Percentiles rank a stretch among this genome's conserved stretches.
phyloP scores from a whole-genome alignment of 768 basidiomycete species.

The Megacollybia marginata region DNA sequence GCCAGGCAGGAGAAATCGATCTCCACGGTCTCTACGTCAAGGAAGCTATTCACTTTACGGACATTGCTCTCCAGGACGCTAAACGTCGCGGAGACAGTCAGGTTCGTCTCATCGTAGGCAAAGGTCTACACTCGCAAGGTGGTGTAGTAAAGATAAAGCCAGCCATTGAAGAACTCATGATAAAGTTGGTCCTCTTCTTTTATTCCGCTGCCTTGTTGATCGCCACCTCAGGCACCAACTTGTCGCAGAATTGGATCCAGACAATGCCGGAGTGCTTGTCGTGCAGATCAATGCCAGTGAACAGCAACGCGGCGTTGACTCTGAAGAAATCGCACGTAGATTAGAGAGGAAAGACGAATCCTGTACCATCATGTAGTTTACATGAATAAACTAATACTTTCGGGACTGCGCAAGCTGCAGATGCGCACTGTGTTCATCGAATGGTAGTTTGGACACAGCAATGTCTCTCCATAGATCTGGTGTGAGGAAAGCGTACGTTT shows the following conservation, averaged over 20 bases:
- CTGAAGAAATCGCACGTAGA: conserved; percentile 52
- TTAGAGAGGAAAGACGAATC: conserved; percentile 45
- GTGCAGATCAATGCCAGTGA: conserved; percentile 49
- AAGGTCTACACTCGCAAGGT: conserved; percentile 77
- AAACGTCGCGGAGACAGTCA: conserved; percentile 54
- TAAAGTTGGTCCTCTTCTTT: conserved; percentile 44
- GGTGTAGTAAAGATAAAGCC: conserved; percentile 85
- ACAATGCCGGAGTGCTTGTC: conserved; percentile 79
- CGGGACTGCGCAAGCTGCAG: conserved; percentile 55
- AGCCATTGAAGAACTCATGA: conserved; percentile 82
- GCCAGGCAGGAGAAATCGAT: conserved; percentile 71
- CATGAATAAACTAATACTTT: background rate
- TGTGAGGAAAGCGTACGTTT: conserved; percentile 97
- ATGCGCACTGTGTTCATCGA: conserved; percentile 93
- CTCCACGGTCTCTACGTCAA: conserved; percentile 91
- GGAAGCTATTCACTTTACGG: conserved; percentile 75
- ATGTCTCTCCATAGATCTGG: conserved; percentile 98
- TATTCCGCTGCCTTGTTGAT: background rate
- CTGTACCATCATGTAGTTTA: conserved; percentile 63
- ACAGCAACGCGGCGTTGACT: conserved; percentile 34
- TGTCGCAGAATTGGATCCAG: conserved; percentile 65
- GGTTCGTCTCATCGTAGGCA: conserved; percentile 85
- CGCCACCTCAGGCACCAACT: conserved; percentile 53
- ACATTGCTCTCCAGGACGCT: conserved; percentile 62
- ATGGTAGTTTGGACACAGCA: conserved; percentile 80